A percentile compares a stretch with the other conserved stretches of the same genome.
Evolutionary conservation across 345 rosid genomes (phyloP).

Genomic region (Sisymbrium irio): DNA sequence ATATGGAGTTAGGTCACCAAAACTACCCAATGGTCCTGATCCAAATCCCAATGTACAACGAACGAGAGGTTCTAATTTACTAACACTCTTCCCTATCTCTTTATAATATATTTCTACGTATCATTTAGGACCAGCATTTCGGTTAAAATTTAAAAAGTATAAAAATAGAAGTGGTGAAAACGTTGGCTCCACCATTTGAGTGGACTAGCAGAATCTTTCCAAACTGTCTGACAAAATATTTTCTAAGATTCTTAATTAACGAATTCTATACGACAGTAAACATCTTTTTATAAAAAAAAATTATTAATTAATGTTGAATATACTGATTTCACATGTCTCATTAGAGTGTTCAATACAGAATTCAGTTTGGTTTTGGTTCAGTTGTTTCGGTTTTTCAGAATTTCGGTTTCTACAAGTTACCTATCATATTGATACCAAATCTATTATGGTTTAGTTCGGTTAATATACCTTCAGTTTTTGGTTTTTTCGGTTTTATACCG

Average conservation of each 20-base stretch:
- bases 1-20: conserved; percentile 43
- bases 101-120: not conserved
- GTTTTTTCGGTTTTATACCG: too few relatives aligned
- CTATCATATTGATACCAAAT: too few relatives aligned
- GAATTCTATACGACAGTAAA: not conserved
- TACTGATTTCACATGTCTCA: not conserved
- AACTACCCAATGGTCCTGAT: conserved; percentile 26
- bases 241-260: not conserved
- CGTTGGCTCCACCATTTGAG: not conserved
- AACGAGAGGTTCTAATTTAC: conserved; percentile 7
- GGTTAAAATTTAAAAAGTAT: not conserved
- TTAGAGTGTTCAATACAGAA: too few relatives aligned
- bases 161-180: not conserved
- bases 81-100: not conserved
- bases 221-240: not conserved
- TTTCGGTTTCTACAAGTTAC: too few relatives aligned
- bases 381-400: too few relatives aligned
- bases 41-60: conserved; percentile 32
- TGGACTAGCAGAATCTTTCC: not conserved
- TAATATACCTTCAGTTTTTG: too few relatives aligned
- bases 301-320: not conserved
- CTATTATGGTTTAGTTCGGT: too few relatives aligned
- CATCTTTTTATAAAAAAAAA: not conserved
- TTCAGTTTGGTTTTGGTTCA: too few relatives aligned
- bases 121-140: not conserved